These are phyloP conservation scores for Coemansia furcata DNA, from an alignment of 192 early-diverging fungal species.

Conservation along the genomic window DNA sequence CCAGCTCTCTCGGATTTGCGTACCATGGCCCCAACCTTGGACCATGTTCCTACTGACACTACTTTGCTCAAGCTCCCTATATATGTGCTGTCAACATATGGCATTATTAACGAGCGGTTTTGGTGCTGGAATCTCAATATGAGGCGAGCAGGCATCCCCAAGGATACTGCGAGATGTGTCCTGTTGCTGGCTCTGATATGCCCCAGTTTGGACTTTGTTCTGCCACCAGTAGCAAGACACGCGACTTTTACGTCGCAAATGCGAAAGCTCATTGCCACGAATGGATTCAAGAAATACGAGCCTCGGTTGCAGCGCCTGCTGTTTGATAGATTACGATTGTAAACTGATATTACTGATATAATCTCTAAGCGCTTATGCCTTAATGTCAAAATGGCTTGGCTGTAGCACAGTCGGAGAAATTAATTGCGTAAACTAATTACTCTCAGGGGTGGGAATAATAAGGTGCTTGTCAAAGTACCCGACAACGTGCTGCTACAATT, in stretches of 20 bases:
- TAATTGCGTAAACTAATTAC: background rate
- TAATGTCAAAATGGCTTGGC: background rate
- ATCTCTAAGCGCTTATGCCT: background rate
- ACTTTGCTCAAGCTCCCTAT: background rate
- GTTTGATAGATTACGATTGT: background rate
- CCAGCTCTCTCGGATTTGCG: background rate
- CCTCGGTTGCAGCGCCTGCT: background rate
- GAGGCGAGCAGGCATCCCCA: background rate
- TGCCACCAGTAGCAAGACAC: background rate
- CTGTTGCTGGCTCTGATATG: background rate
- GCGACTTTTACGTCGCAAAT: background rate
- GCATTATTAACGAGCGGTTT: background rate
- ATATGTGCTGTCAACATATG: background rate
- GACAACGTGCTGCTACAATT: background rate
- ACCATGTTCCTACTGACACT: background rate
- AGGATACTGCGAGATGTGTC: background rate
- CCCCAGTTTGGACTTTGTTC: background rate
- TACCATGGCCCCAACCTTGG: background rate
- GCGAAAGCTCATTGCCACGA: background rate
- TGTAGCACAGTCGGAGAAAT: background rate
- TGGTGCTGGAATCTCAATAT: background rate
- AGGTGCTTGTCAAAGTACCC: background rate
- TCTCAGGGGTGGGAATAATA: background rate
- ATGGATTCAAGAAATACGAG: background rate
- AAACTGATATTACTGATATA: background rate